Percentiles rank a stretch among this genome's conserved stretches.
Evolutionary conservation across 1,284 basidiomycete genomes (phyloP).

Genomic region (Coniophora puteana): DNA sequence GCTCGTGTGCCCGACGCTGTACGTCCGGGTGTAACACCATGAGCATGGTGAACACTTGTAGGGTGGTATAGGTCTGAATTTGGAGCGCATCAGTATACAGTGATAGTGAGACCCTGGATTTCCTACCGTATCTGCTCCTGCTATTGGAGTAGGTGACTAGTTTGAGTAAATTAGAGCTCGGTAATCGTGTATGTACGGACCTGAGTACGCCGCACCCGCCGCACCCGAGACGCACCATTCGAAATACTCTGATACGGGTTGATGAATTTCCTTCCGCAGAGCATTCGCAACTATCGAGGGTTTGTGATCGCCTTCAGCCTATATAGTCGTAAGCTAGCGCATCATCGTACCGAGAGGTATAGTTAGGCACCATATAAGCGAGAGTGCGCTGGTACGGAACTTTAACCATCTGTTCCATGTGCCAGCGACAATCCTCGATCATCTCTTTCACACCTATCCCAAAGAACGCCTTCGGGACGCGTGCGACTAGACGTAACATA

Average conservation of each 20-base stretch:
- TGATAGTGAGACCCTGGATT: no score
- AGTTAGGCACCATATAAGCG: no score
- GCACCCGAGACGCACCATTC: constrained; percentile 14
- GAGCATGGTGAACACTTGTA: constrained; percentile 35
- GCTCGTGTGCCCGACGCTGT: constrained; percentile 35
- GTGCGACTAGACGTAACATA: no score
- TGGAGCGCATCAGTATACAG: no score
- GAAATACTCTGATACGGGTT: background rate
- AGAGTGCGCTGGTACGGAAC: no score
- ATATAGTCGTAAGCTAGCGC: no score
- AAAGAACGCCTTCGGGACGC: no score
- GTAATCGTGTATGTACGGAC: constrained; percentile 1
- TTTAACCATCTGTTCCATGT: no score
- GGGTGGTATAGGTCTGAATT: constrained; percentile 31
- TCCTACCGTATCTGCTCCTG: constrained; percentile 19
- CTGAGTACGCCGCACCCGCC: constrained; percentile 16
- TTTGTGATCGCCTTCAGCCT: constrained; percentile 12
- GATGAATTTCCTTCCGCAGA: constrained; percentile 5
- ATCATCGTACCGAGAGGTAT: no score
- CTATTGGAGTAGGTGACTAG: constrained; percentile 3
- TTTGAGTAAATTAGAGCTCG: background rate
- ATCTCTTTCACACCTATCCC: no score
- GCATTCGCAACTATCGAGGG: constrained; percentile 15
- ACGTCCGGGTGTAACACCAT: constrained; percentile 39
- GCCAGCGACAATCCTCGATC: no score